Evolutionary conservation across 768 basidiomycete species (phyloP).

Genomic region (Auriscalpium orientale): DNA sequence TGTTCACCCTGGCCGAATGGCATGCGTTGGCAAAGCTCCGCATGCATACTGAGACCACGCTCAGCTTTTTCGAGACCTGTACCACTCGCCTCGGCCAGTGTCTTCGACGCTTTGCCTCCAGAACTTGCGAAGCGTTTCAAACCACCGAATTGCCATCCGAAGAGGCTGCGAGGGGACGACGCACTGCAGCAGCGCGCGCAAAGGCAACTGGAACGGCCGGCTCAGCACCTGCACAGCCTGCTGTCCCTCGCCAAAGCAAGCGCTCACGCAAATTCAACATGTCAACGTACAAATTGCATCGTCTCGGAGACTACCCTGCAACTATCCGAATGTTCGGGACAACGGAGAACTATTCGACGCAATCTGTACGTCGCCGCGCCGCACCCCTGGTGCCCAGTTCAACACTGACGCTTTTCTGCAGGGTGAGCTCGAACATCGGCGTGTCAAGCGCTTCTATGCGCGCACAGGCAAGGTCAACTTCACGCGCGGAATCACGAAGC

Average conservation of each 20-base stretch:
- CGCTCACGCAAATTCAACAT: conserved; percentile 22
- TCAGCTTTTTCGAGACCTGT: conserved; percentile 2
- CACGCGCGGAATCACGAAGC: too few species aligned
- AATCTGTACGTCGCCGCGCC: conserved; percentile 24
- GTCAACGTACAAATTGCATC: conserved; percentile 28
- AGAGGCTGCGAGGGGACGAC: neutral
- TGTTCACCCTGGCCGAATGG: conserved; percentile 19
- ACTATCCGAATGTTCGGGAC: conserved; percentile 26
- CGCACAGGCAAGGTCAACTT: conserved; percentile 18
- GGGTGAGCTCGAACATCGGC: conserved; percentile 29
- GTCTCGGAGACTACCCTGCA: conserved; percentile 25
- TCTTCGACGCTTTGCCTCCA: conserved; percentile 9
- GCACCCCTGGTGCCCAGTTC: neutral
- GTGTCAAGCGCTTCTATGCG: conserved; percentile 23
- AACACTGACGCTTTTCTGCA: conserved; percentile 2
- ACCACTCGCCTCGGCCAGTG: conserved; percentile 3
- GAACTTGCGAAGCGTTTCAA: conserved; percentile 9
- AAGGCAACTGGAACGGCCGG: neutral
- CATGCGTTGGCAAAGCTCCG: conserved; percentile 23
- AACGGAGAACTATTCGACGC: conserved; percentile 28
- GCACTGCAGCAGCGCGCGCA: neutral
- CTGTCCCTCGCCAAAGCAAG: too few species aligned
- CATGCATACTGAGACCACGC: conserved; percentile 18
- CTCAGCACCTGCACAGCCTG: too few species aligned
- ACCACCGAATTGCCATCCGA: conserved; percentile 12